phyloP scores from a whole-genome alignment of 345 rosid species.

The Populus deltoides region DNA sequence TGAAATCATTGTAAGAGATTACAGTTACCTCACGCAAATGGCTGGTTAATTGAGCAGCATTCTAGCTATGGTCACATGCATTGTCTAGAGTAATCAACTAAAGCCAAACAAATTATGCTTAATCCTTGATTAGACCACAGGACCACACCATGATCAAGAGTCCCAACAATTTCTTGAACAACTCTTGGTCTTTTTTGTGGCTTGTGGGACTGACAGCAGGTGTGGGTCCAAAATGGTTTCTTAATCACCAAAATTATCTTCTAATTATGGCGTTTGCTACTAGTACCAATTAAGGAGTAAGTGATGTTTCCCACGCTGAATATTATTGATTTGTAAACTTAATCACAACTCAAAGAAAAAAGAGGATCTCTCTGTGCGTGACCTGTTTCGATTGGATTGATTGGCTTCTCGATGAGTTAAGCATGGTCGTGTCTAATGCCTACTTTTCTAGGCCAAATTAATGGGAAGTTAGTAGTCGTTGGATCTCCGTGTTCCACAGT shows the following conservation, averaged over 20 bases:
- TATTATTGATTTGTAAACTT: not conserved
- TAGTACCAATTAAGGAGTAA: constrained; percentile 22
- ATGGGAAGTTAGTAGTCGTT: not conserved
- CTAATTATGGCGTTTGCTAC: constrained; percentile 21
- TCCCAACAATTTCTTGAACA: not conserved
- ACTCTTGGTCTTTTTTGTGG: not conserved
- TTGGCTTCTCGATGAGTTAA: not conserved
- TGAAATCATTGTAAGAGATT: too few species aligned
- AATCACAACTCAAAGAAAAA: not conserved
- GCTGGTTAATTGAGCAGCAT: not conserved
- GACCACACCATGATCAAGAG: not conserved
- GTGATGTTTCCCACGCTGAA: constrained; percentile 25
- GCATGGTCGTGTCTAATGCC: not conserved
- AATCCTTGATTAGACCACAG: not conserved
- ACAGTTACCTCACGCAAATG: not conserved
- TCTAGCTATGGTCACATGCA: not conserved
- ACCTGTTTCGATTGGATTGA: not conserved
- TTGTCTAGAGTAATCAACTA: not conserved
- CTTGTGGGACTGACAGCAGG: not conserved
- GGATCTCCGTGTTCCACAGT: not conserved
- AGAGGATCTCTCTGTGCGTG: not conserved
- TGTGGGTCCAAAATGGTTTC: not conserved
- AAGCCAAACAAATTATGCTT: not conserved
- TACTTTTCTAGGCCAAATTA: too few species aligned
- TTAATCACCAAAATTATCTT: constrained; percentile 26